These are phyloP conservation scores for Magnusiomyces paraingens DNA, from an alignment of 1,139 yeast species.

Conservation along the genomic window DNA sequence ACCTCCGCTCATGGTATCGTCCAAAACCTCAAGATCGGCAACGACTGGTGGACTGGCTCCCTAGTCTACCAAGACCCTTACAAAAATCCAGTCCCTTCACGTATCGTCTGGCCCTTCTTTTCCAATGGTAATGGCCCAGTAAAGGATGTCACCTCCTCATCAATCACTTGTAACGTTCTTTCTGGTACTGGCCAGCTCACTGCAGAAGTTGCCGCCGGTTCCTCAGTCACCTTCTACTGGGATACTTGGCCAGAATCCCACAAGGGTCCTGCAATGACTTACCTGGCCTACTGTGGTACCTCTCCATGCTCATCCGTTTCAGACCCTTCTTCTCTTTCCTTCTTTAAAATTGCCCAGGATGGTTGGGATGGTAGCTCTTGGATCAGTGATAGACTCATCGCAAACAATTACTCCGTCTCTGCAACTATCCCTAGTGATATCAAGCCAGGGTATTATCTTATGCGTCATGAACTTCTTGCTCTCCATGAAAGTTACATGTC, in stretches of 20 bases:
- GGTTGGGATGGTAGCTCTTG: conserved; percentile 12
- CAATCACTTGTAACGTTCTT: conserved; percentile 12
- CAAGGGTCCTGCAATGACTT: conserved; percentile 16
- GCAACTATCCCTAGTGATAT: conserved; percentile 14
- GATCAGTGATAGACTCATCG: conserved; percentile 12
- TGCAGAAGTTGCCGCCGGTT: conserved; percentile 14
- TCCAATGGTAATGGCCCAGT: conserved; percentile 13
- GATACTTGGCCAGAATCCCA: conserved; percentile 15
- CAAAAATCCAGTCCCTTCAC: conserved; percentile 3
- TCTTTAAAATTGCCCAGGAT: conserved; percentile 15
- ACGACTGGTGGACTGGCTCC: conserved; percentile 9
- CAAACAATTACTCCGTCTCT: conserved; percentile 14
- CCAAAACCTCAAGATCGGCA: conserved; percentile 10
- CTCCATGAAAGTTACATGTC: conserved; percentile 6
- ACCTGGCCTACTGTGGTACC: conserved; percentile 13
- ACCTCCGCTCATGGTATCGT: conserved; percentile 14
- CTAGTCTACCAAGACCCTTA: conserved; percentile 11
- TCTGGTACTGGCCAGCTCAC: conserved; percentile 1
- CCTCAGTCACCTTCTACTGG: conserved; percentile 12
- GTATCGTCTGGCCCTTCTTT: conserved; percentile 14
- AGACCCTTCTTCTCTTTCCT: conserved; percentile 11
- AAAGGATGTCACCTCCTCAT: conserved; percentile 11
- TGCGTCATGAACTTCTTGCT: conserved; percentile 16
- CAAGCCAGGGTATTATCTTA: conserved; percentile 14
- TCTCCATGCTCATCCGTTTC: conserved; percentile 7